These are phyloP conservation scores for Prunus salicina DNA, from an alignment of 306 rosid species.

Conservation along the genomic window DNA sequence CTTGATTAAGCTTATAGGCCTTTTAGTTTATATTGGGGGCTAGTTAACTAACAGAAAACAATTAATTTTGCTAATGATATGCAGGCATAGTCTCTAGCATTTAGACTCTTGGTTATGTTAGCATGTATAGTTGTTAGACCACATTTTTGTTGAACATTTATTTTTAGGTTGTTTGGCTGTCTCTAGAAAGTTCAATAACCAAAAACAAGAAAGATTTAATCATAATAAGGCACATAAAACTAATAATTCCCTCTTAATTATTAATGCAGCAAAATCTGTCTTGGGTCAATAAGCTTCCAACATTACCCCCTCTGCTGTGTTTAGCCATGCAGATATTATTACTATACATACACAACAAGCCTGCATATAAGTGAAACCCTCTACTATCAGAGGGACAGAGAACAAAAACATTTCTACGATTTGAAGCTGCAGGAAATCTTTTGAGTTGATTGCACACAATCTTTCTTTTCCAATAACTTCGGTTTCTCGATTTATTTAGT, in stretches of 20 bases:
- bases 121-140: neutral
- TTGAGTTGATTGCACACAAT: too few species aligned
- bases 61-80: too few species aligned
- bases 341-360: too few species aligned
- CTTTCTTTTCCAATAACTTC: too few species aligned
- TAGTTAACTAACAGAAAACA: too few species aligned
- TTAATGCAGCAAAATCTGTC: constrained; percentile 1
- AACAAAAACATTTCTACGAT: too few species aligned
- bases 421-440: too few species aligned
- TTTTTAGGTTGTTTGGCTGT: neutral
- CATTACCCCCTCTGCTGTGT: neutral
- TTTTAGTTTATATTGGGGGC: too few species aligned
- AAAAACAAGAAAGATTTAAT: neutral
- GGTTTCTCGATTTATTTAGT: neutral
- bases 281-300: constrained; percentile 1
- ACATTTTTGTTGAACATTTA: neutral
- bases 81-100: too few species aligned
- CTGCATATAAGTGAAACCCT: too few species aligned
- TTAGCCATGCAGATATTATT: constrained; percentile 1
- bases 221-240: neutral
- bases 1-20: neutral
- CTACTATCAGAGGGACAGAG: too few species aligned
- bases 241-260: neutral
- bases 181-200: too few species aligned
- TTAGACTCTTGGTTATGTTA: neutral